These are phyloP conservation scores for Volvox reticuliferus DNA, from an alignment of 139 green algal species.

Conservation along the genomic window DNA sequence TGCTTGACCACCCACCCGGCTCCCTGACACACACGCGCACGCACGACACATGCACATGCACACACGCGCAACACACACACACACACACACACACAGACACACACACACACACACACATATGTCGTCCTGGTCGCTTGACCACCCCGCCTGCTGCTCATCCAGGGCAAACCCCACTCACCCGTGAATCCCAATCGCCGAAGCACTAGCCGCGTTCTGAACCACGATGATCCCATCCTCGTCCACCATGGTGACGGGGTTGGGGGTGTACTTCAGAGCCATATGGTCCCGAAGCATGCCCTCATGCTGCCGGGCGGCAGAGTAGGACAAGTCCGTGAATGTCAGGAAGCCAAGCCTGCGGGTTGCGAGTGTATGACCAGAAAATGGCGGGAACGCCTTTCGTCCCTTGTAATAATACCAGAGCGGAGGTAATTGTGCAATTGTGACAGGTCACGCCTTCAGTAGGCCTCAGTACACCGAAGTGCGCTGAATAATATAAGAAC, in stretches of 20 bases:
- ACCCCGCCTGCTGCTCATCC: background rate
- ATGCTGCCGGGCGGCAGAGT: background rate
- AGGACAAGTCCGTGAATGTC: background rate
- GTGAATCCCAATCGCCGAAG: conserved; percentile 3
- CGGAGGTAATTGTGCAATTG: too few species aligned
- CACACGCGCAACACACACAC: background rate
- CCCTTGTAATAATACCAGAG: too few species aligned
- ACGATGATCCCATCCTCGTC: conserved; percentile 25
- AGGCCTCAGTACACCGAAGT: too few species aligned
- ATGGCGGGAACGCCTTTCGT: background rate
- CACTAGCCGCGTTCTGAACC: conserved; percentile 23
- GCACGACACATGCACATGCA: background rate
- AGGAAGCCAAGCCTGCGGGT: conserved; percentile 17
- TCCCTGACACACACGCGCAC: background rate
- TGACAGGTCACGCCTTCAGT: too few species aligned
- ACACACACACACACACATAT: too few species aligned
- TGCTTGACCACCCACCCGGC: background rate
- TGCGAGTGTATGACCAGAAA: background rate
- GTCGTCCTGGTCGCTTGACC: background rate
- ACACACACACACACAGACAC: too few species aligned
- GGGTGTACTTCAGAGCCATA: conserved; percentile 40
- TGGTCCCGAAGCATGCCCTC: conserved; percentile 42
- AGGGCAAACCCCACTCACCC: too few species aligned
- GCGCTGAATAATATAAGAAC: too few species aligned
- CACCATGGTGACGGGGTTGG: conserved; percentile 30